Evolutionary conservation across 164 flowering plant genomes (phyloP), one percentile per base, ranked within the genome.

Genomic region (Vitis amurensis): DNA sequence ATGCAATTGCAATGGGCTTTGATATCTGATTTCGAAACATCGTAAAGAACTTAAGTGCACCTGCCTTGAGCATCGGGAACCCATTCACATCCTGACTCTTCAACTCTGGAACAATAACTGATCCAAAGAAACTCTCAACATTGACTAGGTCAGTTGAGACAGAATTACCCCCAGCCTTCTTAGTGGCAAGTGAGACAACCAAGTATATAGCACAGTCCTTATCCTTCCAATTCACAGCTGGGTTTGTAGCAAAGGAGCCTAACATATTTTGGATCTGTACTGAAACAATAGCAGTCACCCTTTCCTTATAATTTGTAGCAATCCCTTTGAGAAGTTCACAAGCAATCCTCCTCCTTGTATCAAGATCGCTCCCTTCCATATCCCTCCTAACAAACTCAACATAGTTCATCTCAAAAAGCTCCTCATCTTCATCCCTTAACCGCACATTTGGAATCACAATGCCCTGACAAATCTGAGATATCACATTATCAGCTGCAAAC

Each of bases 141-240:
- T 93, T 85, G 56, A 93, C 89, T 61, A 90, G 87, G 71, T 91
- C 98, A 10, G 96, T 91, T 2, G 92, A 84, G 17, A 84, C 87
- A 58, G 86, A 83, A 67, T 63, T 77, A 11, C 92, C 88, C 14
- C 93, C 91, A 72, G 91, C 91, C 78, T 78, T 88, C 75, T 84
- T 91, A 0, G 85, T 79, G 3, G 92, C 86, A 74, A 95, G 97
- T 2, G 97, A 87, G 17, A 90, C 88, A 62, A 95, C 97, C 80
- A 95, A 83, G 80, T 88, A 93, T 47, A 95, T 90, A n/a, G 98
- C 97, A 82, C 97, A 93, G 65, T 90, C 99, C 84, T 91, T 95
- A 63, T 95, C 88, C 80, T 88, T 91, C 99, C 99, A 95, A 71
- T 91, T 90, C 44, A 49, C 86, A 23, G 78, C 75, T 10, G 93